Base-by-base conservation (phyloP, 805 yeast genomes). In the Grigorovia yakushimaensis region DNA sequence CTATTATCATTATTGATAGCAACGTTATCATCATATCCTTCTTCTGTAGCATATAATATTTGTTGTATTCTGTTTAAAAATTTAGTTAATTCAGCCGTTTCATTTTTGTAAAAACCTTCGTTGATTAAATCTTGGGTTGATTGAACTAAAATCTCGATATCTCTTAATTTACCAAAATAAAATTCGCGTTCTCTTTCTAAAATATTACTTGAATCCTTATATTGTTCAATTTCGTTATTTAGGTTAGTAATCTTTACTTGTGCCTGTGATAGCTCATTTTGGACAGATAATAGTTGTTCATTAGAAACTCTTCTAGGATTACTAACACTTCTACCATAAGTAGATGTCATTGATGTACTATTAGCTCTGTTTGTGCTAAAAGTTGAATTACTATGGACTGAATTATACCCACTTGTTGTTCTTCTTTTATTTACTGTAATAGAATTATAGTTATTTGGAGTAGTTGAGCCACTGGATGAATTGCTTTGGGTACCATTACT, bases 91-190 rank as follows among this genome's bases (percentile, higher is more conserved):
- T 65, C 67, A 54, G 48, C 54, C 42, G 54, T 63, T 53, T 44
- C 59, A 44, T 45, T 57, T 23, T 63, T 64, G 39, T 70, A 66
- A 9, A 62, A 63, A n/a, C 68, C 67, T 43, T 66, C 71, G 24
- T 74, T 68, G 43, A 76, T 61, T 46, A 76, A 73, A 45, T 79
- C 83, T 45, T 72, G 74, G 10, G 80, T 72, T 21, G 81, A 76
- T 58, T 84, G 88, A 22, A 83, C 76, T 42, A 89, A 67, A 23
- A 87, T 78, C 65, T 93, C 98, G 47, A 93, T 85, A 49, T 86
- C 95, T 52, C 96, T 75, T 46, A 93, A 70, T 66, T 91, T 93
- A 58, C 84, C 81, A 67, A 86, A 91, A 64, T 93, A 93, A 59
- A 91, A 88, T 63, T 86, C 84, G 52, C 98, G 78, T 62, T 93